phyloP scores from a whole-genome alignment of 1,284 basidiomycete species.

The Boletus sp. region DNA sequence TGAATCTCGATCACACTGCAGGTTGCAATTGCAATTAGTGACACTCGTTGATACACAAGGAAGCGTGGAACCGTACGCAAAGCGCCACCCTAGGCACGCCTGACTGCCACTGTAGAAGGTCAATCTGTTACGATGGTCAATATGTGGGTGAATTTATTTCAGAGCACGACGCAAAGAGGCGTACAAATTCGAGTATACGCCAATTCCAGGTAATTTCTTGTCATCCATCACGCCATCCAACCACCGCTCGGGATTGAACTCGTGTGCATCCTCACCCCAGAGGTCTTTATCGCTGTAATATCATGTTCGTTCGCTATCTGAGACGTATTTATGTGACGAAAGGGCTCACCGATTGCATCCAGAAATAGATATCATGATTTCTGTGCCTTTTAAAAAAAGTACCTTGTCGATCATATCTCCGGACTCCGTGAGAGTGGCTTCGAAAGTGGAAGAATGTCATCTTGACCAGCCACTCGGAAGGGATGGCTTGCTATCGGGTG shows the following conservation, averaged over 20 bases:
- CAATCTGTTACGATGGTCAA: conserved; percentile 28
- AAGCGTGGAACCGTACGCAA: conserved; percentile 26
- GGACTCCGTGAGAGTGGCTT: conserved; percentile 34
- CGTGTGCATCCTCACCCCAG: conserved; percentile 48
- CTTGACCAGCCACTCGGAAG: conserved; percentile 34
- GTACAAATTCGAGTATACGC: conserved; percentile 50
- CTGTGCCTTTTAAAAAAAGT: conserved; percentile 33
- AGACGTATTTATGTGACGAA: too few relatives aligned
- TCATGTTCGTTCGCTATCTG: background rate
- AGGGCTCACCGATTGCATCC: conserved; percentile 36
- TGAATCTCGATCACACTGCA: conserved; percentile 40
- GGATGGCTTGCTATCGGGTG: conserved; percentile 31
- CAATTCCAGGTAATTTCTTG: conserved; percentile 38
- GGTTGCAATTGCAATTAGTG: background rate
- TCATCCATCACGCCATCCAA: conserved; percentile 31
- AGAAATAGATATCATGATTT: conserved; percentile 31
- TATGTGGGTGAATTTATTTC: background rate
- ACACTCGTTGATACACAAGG: background rate
- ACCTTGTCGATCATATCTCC: conserved; percentile 37
- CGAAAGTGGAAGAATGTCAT: conserved; percentile 44
- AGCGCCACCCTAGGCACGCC: conserved; percentile 49
- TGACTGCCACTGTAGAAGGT: conserved; percentile 42
- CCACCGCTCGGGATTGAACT: conserved; percentile 51
- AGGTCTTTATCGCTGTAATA: conserved; percentile 37
- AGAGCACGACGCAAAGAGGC: background rate